Base-by-base conservation (phyloP, 2,329 filamentous ascomycete species). In the Claviceps sp. region DNA sequence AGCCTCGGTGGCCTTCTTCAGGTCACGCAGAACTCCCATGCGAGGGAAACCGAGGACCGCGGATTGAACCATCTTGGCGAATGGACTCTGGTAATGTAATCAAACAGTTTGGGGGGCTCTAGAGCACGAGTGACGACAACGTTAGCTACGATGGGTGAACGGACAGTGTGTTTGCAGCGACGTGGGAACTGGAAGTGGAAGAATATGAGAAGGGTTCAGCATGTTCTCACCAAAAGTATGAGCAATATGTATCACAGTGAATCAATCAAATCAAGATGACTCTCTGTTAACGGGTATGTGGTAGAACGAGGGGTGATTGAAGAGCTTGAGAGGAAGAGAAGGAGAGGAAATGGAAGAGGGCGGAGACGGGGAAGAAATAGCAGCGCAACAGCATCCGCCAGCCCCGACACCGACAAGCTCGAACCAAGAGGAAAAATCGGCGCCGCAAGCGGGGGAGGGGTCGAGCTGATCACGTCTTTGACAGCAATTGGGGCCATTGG, bases 1-100 rank as follows among this genome's bases (percentile, higher is more conserved):
- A 71, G 91, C 88, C 76, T 98, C 93, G 61, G 90, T 98, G 68
- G 93, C 93, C 84, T 98, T 98, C 86, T 98, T 98, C 71, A 98
- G 83, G 80, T 98, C 93, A 83, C 93, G 89, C 76, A 94, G 87
- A 66, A 81, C 86, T 75, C 93, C 93, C 88, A 97, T 96, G 69
- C 93, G 91, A 72, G 93, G 93, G 82, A 98, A 98, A 76, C 93
- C 93, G 72, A 98, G 85, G 72, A 98, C 80, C 62, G 93, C 76
- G 60, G 78, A 81, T 67, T 80, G 75, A 69, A 81, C 78, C 78
- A 81, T 81, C 56, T 68, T 78, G 68, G 58, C 62, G 65, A 65
- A 66, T 62, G 56, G 34, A 47, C 44, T 54, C 52, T 52, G 26
- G 43, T 23, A 36, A 11, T 56, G 45, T 57, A 53, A 55, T 34